phyloP scores from a whole-genome alignment of 1,284 basidiomycete genomes.

The Ceratobasidium papillatum region DNA sequence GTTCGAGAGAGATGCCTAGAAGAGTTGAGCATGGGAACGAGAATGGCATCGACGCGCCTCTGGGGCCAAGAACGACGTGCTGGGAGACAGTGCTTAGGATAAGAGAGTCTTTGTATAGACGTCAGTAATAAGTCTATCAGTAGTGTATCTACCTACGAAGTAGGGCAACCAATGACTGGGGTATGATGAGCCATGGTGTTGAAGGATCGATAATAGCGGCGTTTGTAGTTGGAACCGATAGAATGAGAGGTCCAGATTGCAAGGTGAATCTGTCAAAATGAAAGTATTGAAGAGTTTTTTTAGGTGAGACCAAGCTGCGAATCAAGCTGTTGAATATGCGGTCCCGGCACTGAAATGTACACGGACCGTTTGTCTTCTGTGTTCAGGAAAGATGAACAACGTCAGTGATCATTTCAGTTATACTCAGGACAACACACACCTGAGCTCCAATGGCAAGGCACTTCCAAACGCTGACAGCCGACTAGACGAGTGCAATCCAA shows the following conservation, averaged over 20 bases:
- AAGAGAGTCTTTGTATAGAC: background rate
- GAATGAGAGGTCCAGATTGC: background rate
- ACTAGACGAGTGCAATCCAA: background rate
- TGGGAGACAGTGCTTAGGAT: background rate
- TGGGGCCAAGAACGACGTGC: background rate
- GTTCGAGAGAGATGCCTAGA: background rate
- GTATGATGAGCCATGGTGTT: slow-evolving; percentile 14
- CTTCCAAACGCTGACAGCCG: background rate
- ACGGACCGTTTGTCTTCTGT: slow-evolving; percentile 16
- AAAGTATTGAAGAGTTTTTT: background rate
- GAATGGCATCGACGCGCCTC: background rate
- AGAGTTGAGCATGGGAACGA: background rate
- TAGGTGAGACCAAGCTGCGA: background rate
- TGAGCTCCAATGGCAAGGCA: background rate
- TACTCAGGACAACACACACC: background rate
- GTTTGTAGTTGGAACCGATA: background rate
- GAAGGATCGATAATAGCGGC: background rate
- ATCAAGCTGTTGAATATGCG: background rate
- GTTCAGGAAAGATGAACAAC: background rate
- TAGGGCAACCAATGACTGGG: background rate
- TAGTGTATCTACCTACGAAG: background rate
- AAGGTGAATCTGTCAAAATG: background rate
- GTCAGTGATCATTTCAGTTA: background rate
- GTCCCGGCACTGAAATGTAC: too few relatives aligned
- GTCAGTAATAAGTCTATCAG: background rate